Base-by-base conservation (phyloP, 768 basidiomycete species). In the Amyloporia xantha region DNA sequence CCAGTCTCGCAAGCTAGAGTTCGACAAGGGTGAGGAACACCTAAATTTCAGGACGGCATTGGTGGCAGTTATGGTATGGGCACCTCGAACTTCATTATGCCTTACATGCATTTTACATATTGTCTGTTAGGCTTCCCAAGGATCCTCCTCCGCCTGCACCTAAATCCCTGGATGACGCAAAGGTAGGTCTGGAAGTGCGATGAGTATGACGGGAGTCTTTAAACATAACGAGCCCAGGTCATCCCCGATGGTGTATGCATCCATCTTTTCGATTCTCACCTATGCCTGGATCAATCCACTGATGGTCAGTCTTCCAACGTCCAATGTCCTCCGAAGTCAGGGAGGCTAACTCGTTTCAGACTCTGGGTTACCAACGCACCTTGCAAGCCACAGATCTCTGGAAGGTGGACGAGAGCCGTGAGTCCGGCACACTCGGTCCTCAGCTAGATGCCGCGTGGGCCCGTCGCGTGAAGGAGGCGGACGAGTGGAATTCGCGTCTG, bases 321-420 rank as follows among this genome's bases (percentile, higher is more conserved):
- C 44, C 47, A 12, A 35, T 10, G 33, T 35, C 6, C 20, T 28
- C 49, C 20, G 30, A 13, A 39, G 9, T n/a, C 9, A 19, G 7
- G 20, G 9, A 13, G 20, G 12, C 38, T 39, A 17, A 21, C 17
- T 6, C 38, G 17, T 15, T 33, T 4, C 35, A 79, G 78, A 67
- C 70, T 9, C 67, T 82, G 35, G 85, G 86, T 0, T 87, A 82
- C 58, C 82, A 85, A 58, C 71, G 87, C 25, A 82, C 84, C 1
- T 68, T 91, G 7, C 84, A 85, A 58, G 82, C 82, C 0, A 77
- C 82, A 1, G 88, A 91, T 65, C 64, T 89, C 11, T 87, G 84
- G 84, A 79, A 77, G 59, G 67, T 89, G 52, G 77, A 78, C 48
- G 60, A 69, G 3, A 57, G 70, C 3, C 72, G 74, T 25, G 73